Conservation (phyloP, 257 asterid genomes). For the Paulownia fortunei region DNA sequence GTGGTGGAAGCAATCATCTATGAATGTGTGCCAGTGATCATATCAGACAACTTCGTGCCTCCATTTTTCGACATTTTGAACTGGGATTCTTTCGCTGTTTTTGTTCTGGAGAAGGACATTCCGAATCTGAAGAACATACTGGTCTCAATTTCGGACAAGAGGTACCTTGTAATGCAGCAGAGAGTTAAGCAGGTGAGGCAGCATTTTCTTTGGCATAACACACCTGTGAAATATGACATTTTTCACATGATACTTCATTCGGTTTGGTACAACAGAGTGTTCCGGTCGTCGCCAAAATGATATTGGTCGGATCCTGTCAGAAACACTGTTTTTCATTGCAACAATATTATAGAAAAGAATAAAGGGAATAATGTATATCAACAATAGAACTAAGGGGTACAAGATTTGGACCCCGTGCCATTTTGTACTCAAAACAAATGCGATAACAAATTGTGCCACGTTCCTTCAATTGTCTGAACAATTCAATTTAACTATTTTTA, state of each 20-base stretch:
- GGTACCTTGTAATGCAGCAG: constrained; percentile 45
- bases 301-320: not conserved
- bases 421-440: too few relatives aligned
- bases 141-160: constrained; percentile 39
- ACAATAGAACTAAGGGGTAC: too few relatives aligned
- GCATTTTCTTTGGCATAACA: constrained; percentile 50
- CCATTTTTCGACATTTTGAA: constrained; percentile 50
- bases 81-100: constrained; percentile 53
- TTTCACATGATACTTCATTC: constrained; percentile 54
- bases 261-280: constrained; percentile 47
- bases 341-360: not conserved
- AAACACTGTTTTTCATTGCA: not conserved
- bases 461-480: too few relatives aligned
- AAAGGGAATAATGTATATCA: not conserved
- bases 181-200: constrained; percentile 47
- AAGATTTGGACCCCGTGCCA: too few relatives aligned
- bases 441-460: too few relatives aligned
- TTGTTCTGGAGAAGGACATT: constrained; percentile 47
- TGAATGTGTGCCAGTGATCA: constrained; percentile 51
- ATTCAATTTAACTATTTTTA: too few relatives aligned
- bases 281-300: constrained; percentile 13
- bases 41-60: constrained; percentile 54
- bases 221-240: constrained; percentile 43
- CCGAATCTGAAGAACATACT: constrained; percentile 42
- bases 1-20: constrained; percentile 48